These are phyloP conservation scores for Solanum piurae DNA, from an alignment of 257 asterid species.

Conservation along the genomic window DNA sequence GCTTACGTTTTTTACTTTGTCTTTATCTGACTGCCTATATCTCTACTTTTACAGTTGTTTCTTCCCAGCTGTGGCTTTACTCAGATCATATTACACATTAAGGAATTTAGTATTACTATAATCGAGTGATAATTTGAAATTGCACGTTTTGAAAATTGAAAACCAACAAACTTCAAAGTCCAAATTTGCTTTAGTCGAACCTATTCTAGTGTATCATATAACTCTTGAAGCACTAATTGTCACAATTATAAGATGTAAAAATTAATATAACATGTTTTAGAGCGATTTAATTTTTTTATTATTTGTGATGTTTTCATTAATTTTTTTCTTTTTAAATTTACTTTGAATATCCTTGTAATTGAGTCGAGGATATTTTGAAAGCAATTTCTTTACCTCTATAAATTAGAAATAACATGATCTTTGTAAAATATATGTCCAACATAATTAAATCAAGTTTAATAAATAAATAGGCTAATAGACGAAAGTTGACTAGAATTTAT, in stretches of 20 bases:
- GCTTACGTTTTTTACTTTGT: no score
- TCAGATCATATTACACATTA: no score
- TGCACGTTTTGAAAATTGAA: background rate
- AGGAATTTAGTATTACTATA: background rate
- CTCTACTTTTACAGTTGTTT: no score
- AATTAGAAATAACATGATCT: background rate
- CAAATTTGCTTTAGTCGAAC: background rate
- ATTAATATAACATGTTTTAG: background rate
- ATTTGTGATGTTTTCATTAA: background rate
- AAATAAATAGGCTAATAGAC: background rate
- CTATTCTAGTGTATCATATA: background rate
- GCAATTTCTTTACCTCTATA: background rate
- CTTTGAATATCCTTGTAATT: background rate
- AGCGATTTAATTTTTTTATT: background rate
- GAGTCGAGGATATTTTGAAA: background rate
- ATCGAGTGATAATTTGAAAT: background rate
- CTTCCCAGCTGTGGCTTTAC: no score
- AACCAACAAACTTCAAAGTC: background rate
- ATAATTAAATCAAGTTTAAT: no score
- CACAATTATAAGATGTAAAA: background rate
- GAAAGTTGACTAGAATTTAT: background rate
- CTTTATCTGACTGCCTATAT: no score
- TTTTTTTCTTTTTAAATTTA: background rate
- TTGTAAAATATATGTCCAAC: background rate
- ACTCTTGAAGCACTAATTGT: background rate